phyloP scores from a whole-genome alignment of 1,284 basidiomycete genomes.

The Puccinia polysora region DNA sequence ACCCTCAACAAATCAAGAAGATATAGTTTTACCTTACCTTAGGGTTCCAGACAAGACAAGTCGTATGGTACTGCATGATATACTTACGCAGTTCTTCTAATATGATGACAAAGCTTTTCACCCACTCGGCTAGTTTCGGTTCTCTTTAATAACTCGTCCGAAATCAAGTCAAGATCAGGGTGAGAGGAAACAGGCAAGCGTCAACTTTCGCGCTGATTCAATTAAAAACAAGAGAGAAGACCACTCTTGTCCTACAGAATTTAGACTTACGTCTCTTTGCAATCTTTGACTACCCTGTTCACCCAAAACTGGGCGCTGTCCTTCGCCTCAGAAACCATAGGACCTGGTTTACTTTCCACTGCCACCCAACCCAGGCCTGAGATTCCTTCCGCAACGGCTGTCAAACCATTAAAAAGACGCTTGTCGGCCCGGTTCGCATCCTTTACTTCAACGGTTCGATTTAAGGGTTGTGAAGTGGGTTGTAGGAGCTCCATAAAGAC shows the following conservation, averaged over 20 bases:
- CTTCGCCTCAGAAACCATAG: conserved; percentile 77
- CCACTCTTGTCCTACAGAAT: no score
- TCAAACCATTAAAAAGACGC: conserved; percentile 76
- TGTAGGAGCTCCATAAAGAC: conserved; percentile 63
- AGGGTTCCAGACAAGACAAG: conserved; percentile 83
- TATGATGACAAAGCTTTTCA: conserved; percentile 65
- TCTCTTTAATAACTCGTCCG: conserved; percentile 60
- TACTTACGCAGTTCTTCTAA: conserved; percentile 78
- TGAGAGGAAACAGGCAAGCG: not conserved
- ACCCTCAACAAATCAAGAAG: no score
- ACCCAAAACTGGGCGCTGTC: conserved; percentile 85
- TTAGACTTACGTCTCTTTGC: conserved; percentile 74
- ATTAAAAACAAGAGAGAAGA: conserved; percentile 21
- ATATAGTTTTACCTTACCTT: conserved; percentile 59
- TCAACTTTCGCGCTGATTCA: not conserved
- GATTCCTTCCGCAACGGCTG: conserved; percentile 73
- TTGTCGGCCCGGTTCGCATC: conserved; percentile 70
- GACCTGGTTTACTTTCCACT: conserved; percentile 73
- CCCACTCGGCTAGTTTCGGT: conserved; percentile 84
- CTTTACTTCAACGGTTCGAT: conserved; percentile 71
- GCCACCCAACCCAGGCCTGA: conserved; percentile 88
- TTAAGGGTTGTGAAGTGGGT: conserved; percentile 70
- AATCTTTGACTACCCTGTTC: conserved; percentile 85
- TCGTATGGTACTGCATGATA: conserved; percentile 78
- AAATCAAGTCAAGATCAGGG: not conserved